A percentile compares a stretch with the other conserved stretches of the same genome.
These are phyloP conservation scores for Dacryopinax primogenitus DNA, from an alignment of 768 basidiomycete species.

Conservation along the genomic window DNA sequence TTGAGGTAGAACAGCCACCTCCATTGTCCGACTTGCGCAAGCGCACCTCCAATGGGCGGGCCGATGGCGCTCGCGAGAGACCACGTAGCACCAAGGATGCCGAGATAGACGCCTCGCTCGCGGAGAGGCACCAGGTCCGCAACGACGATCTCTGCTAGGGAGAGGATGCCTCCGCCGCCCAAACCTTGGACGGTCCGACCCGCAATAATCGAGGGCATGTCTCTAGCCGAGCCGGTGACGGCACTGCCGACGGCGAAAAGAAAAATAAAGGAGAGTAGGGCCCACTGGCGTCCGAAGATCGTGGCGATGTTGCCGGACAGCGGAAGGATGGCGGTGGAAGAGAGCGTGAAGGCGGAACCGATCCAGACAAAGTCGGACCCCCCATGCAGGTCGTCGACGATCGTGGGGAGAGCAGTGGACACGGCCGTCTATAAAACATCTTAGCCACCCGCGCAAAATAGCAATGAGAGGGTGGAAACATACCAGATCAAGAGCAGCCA, in stretches of 20 bases:
- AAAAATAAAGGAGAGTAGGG: constrained; percentile 13
- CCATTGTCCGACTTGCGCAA: constrained; percentile 11
- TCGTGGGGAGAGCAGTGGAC: constrained; percentile 17
- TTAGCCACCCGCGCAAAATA: no score
- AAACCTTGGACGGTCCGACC: constrained; percentile 71
- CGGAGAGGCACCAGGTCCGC: constrained; percentile 71
- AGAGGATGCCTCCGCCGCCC: constrained; percentile 68
- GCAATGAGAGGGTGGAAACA: no score
- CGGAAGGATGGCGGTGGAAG: constrained; percentile 6
- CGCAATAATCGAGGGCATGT: constrained; percentile 62
- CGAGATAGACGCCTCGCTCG: constrained; percentile 26
- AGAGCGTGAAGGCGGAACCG: constrained; percentile 16
- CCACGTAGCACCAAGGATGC: constrained; percentile 46
- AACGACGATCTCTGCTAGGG: constrained; percentile 59
- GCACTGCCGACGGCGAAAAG: constrained; percentile 34
- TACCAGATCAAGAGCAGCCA: no score
- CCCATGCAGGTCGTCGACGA: constrained; percentile 14
- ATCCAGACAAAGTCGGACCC: constrained; percentile 16
- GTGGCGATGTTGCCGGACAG: constrained; percentile 10
- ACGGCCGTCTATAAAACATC: no score
- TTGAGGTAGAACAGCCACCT: constrained; percentile 15
- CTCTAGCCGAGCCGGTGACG: constrained; percentile 68
- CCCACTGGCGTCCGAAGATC: constrained; percentile 17
- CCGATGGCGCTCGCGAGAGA: constrained; percentile 59
- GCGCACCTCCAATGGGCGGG: constrained; percentile 68